Evolutionary conservation across 208 protist species (phyloP), one percentile per base, ranked within the genome.

Genomic region (Leishmania tropica): DNA sequence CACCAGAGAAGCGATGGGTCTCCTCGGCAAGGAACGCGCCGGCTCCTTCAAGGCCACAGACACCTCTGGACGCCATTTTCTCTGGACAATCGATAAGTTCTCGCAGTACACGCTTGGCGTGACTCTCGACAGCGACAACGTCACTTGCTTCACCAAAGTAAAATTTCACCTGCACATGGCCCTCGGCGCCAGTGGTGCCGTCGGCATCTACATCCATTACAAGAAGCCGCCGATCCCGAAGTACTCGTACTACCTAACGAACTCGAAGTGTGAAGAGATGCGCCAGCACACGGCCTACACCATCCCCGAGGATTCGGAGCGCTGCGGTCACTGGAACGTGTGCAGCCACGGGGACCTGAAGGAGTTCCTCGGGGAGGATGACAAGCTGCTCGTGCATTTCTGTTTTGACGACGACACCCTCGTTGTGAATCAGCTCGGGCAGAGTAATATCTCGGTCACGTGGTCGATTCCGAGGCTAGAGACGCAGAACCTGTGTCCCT

Each of bases 161-260:
- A 95, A 95, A 87, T 98, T 98, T 76, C 94, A 98, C 79, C 88
- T 98, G 19, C 95, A 98, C 90, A 87, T 98, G 83, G 75, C 79
- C 54, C 54, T 98, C 53, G 84, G 83, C 65, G 79, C 42, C 35
- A 83, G 17, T 48, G 93, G 92, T 24, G 87, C 90, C 81, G 79
- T 97, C 40, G 94, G 95, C 48, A 21, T 98, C 10, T 98, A 97
- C 83, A 78, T 98, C 42, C 94, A 97, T 78, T 97, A 96, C 86
- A 98, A 98, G 85, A 84, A 83, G 53, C 85, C 88, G 3, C 87
- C 89, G 45, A 96, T 98, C 65, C 95, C 95, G 53, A 98, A 98
- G 88, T 98, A 97, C 88, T 94, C 91, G 53, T 98, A 96, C 88
- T 92, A 92, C 86, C 95, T 97, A 64, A 74, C 83, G 40, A 97